Evolutionary conservation across 352 stramenopile genomes (phyloP), one percentile per base, ranked within the genome.

Genomic region (Phytophthora palmivora): DNA sequence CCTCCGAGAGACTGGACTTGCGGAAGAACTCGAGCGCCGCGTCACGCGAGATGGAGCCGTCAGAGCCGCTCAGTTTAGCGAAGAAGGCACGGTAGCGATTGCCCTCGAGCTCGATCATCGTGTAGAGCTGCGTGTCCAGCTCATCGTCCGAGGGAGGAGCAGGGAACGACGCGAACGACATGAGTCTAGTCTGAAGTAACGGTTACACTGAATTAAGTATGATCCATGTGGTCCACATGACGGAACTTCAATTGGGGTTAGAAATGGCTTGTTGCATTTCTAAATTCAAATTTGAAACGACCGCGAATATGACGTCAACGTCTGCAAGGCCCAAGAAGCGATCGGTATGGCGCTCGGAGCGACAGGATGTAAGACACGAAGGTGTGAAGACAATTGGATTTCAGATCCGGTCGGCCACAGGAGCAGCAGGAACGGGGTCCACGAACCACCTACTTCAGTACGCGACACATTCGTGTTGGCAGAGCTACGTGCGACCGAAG

Each of bases 51-150:
- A 75, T 52, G 63, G 28, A n/a, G 70, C 42, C n/a, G 48, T 37
- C 45, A 7, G 48, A 49, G 28, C 58, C 51, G 5, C 67, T 44
- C 14, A 91, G 72, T 41, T 82, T 76, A 30, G 63, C 47, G 59
- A 88, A 91, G 72, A 91, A 91, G 21, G 60, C 67, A 38, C 70
- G 58, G 60, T 91, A 91, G 34, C 82, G 79, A 59, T 37, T 57
- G n/a, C 47, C 50, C 58, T 91, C 82, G 2, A 82, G 47, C 24
- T 89, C 82, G 33, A 87, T 74, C 82, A 91, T 91, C 9, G 73
- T 80, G 57, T 82, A 91, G 18, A 84, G 64, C 58, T 76, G 53
- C 15, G 54, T 44, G 43, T 79, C 63, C 38, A 79, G 66, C 44
- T 49, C 38, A 15, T 74, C 62, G 16, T 55, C 41, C 10, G 16